Percentiles rank a stretch among this genome's conserved stretches.
Evolutionary conservation across 495 filamentous ascomycete genomes (phyloP).

Genomic region (Penicillium maclennaniae): DNA sequence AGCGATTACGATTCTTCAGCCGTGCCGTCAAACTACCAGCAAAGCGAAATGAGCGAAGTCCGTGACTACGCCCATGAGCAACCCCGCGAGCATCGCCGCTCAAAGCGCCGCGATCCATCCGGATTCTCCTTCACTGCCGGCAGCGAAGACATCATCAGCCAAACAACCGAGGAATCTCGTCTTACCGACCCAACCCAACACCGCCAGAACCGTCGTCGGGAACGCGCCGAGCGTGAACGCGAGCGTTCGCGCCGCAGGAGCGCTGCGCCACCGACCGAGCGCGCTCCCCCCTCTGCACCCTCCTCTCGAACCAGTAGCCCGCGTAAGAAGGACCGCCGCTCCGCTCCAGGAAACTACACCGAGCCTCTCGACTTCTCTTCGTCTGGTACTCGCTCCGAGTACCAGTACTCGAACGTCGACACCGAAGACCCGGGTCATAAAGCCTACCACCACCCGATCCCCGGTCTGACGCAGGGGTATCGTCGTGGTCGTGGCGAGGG

Average conservation of each 20-base stretch:
- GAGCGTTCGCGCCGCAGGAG: slow-evolving; percentile 14
- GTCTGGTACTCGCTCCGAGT: slow-evolving; percentile 40
- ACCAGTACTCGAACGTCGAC: slow-evolving; percentile 47
- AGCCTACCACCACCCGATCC: slow-evolving; percentile 75
- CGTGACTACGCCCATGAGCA: slow-evolving; percentile 43
- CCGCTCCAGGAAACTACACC: slow-evolving; percentile 52
- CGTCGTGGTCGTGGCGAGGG: slow-evolving; percentile 32
- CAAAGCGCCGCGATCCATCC: slow-evolving; percentile 29
- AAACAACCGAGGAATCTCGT: slow-evolving; percentile 50
- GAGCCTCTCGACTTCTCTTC: slow-evolving; percentile 51
- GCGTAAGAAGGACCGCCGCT: slow-evolving; percentile 35
- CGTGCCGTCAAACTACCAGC: slow-evolving; percentile 46
- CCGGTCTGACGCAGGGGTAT: slow-evolving; percentile 59
- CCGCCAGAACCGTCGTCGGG: slow-evolving; percentile 35
- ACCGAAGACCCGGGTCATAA: slow-evolving; percentile 68
- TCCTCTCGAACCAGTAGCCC: slow-evolving; percentile 39
- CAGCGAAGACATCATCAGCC: slow-evolving; percentile 51
- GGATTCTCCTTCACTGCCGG: slow-evolving; percentile 49
- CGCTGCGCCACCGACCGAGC: slow-evolving; percentile 14
- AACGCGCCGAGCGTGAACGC: slow-evolving; percentile 1
- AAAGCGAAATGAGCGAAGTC: slow-evolving; percentile 50
- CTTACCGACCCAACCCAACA: slow-evolving; percentile 36
- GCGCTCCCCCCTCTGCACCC: slow-evolving; percentile 10
- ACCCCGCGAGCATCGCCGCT: slow-evolving; percentile 16
- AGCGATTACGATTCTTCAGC: slow-evolving; percentile 52